Percentiles rank a stretch among this genome's conserved stretches.
These are phyloP conservation scores for Meyerozyma smithsonii DNA, from an alignment of 1,139 yeast species.

Conservation along the genomic window DNA sequence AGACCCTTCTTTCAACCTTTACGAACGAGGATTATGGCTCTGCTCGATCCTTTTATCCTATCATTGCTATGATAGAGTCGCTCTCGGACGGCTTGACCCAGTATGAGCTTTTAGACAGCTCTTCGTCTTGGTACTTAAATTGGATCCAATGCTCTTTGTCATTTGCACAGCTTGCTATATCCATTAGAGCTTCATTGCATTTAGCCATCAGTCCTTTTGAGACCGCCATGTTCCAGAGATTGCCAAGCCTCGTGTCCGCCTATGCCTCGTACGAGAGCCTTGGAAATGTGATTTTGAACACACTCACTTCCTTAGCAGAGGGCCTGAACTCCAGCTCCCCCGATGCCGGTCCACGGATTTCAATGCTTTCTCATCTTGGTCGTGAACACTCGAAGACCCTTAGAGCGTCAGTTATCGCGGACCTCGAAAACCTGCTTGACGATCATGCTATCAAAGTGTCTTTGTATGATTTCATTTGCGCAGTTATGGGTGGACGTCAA, in stretches of 20 bases:
- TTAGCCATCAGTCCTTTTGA: constrained; percentile 63
- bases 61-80: constrained; percentile 47
- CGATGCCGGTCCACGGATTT: constrained; percentile 15
- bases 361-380: constrained; percentile 78
- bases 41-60: constrained; percentile 55
- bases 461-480: constrained; percentile 68
- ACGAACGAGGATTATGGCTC: constrained; percentile 17
- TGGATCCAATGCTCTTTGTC: constrained; percentile 42
- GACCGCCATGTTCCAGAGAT: constrained; percentile 46
- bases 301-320: constrained; percentile 58
- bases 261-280: constrained; percentile 48
- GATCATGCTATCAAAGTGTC: constrained; percentile 52
- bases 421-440: constrained; percentile 57
- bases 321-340: constrained; percentile 55
- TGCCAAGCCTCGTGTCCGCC: constrained; percentile 56
- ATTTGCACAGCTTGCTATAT: constrained; percentile 42
- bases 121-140: constrained; percentile 36
- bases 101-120: constrained; percentile 39
- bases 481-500: constrained; percentile 73
- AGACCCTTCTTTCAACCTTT: constrained; percentile 9
- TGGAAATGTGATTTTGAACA: constrained; percentile 49
- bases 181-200: constrained; percentile 50
- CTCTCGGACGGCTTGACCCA: constrained; percentile 33
- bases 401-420: constrained; percentile 53
- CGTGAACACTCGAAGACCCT: constrained; percentile 55